A percentile compares a stretch with the other conserved stretches of the same genome.
phyloP scores from a whole-genome alignment of 345 rosid species.

The Salix dunnii region DNA sequence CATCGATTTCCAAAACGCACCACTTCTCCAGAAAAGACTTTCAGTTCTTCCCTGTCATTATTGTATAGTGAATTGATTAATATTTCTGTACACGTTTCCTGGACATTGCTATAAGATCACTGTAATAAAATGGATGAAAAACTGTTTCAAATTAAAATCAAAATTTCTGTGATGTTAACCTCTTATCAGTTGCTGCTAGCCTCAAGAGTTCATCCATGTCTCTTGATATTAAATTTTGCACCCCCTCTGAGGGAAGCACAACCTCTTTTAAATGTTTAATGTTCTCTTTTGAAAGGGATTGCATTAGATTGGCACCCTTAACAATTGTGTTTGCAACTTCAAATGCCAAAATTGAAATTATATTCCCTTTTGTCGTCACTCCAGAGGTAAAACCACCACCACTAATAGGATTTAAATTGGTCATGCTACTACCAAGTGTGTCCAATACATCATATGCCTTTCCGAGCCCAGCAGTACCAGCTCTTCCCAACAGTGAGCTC shows the following conservation, averaged over 20 bases:
- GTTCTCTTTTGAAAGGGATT: conserved; percentile 71
- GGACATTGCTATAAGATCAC: neutral
- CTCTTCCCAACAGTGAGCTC: conserved; percentile 75
- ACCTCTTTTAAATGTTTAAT: conserved; percentile 69
- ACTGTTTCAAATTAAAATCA: neutral
- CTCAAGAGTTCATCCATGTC: conserved; percentile 77
- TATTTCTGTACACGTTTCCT: neutral
- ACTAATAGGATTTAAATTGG: conserved; percentile 57
- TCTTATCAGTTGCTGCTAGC: conserved; percentile 86
- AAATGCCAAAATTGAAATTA: conserved; percentile 76
- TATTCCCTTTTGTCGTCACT: conserved; percentile 71
- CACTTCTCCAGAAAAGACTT: conserved; percentile 86
- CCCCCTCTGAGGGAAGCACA: conserved; percentile 87
- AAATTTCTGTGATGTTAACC: conserved; percentile 37
- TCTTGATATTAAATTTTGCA: conserved; percentile 72
- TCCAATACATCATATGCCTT: conserved; percentile 92
- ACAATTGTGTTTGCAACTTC: conserved; percentile 96
- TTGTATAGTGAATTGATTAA: conserved; percentile 5
- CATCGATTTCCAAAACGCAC: conserved; percentile 98
- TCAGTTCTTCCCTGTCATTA: conserved; percentile 77
- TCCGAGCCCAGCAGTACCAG: conserved; percentile 80
- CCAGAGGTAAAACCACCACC: conserved; percentile 72
- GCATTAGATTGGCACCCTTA: conserved; percentile 91
- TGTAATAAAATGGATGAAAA: neutral
- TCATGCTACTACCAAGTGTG: conserved; percentile 94